Evolutionary conservation across 2,329 filamentous ascomycete genomes (phyloP).

Genomic region (Phaeosphaeria sp.): DNA sequence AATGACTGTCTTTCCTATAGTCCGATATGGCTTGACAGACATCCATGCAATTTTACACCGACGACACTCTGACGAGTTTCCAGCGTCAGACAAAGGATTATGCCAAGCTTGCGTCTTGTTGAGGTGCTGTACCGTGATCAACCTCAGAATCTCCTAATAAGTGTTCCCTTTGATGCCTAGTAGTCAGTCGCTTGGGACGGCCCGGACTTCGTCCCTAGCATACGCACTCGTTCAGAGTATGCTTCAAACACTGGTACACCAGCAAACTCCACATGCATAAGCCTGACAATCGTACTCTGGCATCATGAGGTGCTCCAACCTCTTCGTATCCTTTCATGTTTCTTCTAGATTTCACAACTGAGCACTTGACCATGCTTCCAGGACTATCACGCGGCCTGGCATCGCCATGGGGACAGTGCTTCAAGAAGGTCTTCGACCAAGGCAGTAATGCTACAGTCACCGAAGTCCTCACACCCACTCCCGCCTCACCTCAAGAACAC

Average conservation of each 20-base stretch:
- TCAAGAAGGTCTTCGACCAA: not conserved
- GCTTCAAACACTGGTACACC: not conserved
- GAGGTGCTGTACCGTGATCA: not conserved
- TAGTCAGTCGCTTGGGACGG: not conserved
- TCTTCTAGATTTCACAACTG: not conserved
- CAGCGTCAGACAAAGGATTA: not conserved
- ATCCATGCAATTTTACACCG: no score
- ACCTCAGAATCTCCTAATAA: not conserved
- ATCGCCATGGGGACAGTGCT: not conserved
- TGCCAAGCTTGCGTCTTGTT: not conserved
- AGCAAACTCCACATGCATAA: not conserved
- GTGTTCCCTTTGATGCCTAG: not conserved
- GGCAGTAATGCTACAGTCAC: not conserved
- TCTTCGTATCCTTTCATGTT: not conserved
- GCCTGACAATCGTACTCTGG: not conserved
- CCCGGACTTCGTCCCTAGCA: not conserved
- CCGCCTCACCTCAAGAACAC: not conserved
- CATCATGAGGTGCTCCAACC: not conserved
- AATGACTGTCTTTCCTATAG: no score
- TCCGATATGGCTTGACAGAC: no score
- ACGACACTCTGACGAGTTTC: no score
- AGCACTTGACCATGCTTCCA: not conserved
- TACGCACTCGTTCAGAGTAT: not conserved
- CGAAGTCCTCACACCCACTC: not conserved
- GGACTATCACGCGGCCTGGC: not conserved